These are phyloP conservation scores for Candida tunisiensis DNA, from an alignment of 1,139 yeast species.

Conservation along the genomic window DNA sequence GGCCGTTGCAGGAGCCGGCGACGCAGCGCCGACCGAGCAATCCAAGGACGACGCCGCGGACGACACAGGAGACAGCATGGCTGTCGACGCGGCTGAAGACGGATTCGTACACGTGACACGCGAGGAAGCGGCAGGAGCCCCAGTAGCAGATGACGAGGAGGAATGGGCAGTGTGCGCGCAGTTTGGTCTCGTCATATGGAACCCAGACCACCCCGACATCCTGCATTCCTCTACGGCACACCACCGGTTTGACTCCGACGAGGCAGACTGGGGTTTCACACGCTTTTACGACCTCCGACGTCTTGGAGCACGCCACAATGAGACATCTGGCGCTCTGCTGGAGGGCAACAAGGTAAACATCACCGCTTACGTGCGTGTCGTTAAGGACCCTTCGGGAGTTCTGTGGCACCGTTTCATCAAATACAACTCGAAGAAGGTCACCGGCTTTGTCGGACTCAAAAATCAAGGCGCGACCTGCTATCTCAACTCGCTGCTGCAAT, in stretches of 20 bases:
- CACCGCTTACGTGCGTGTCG: constrained; percentile 58
- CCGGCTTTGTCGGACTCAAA: constrained; percentile 85
- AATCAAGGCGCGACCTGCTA: constrained; percentile 99
- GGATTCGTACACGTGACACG: not conserved
- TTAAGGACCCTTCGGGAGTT: constrained; percentile 86
- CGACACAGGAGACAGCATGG: not conserved
- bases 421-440: constrained; percentile 72
- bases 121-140: not conserved
- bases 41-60: constrained; percentile 1
- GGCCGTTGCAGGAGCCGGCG: not conserved
- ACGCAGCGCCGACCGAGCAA: not conserved
- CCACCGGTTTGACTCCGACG: constrained; percentile 57
- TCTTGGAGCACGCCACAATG: constrained; percentile 19
- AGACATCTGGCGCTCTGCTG: constrained; percentile 25
- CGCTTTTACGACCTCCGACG: constrained; percentile 47
- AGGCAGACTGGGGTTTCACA: constrained; percentile 94
- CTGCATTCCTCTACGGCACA: constrained; percentile 49
- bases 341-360: constrained; percentile 46
- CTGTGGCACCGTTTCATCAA: constrained; percentile 78
- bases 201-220: constrained; percentile 50
- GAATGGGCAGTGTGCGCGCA: constrained; percentile 86
- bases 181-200: constrained; percentile 75
- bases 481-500: constrained; percentile 77
- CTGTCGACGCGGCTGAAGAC: constrained; percentile 5
- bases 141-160: not conserved